phyloP scores from a whole-genome alignment of 2,329 filamentous ascomycete species.

The Microdochium nivale region DNA sequence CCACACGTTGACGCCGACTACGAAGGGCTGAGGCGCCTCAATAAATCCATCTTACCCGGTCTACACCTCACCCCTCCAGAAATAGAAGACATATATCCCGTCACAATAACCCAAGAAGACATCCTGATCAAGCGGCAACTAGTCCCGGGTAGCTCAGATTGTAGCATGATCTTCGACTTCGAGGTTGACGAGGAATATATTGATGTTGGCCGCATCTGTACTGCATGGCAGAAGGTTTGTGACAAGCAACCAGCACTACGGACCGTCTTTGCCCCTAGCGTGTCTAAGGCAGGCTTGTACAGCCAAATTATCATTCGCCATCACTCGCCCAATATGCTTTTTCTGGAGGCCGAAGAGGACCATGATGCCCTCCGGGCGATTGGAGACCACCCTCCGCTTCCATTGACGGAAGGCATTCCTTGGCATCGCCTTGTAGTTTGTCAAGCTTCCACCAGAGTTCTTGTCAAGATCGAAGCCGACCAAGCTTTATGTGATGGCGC shows the following conservation, averaged over 20 bases:
- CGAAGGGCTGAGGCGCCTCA: slow-evolving; percentile 33
- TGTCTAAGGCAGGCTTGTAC: slow-evolving; percentile 37
- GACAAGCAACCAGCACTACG: slow-evolving; percentile 35
- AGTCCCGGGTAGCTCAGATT: slow-evolving; percentile 30
- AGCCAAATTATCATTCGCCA: slow-evolving; percentile 39
- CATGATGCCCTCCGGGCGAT: slow-evolving; percentile 29
- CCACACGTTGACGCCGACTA: slow-evolving; percentile 39
- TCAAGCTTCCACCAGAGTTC: slow-evolving; percentile 30
- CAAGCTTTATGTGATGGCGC: slow-evolving; percentile 39
- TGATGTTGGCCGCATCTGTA: slow-evolving; percentile 35
- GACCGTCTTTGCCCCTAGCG: slow-evolving; percentile 43
- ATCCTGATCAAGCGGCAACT: slow-evolving; percentile 37
- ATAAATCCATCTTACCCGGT: slow-evolving; percentile 28
- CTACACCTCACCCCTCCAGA: slow-evolving; percentile 33
- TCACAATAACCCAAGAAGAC: slow-evolving; percentile 38
- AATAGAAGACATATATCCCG: slow-evolving; percentile 40
- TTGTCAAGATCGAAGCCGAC: slow-evolving; percentile 41
- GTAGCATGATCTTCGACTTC: slow-evolving; percentile 40
- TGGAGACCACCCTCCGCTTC: slow-evolving; percentile 32
- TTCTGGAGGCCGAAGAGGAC: slow-evolving; percentile 35
- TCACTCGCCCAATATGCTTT: slow-evolving; percentile 42
- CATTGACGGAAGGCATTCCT: slow-evolving; percentile 27
- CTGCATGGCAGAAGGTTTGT: slow-evolving; percentile 40
- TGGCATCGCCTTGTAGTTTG: slow-evolving; percentile 43
- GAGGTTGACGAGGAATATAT: slow-evolving; percentile 26